Percentiles rank a stretch among this genome's conserved stretches.
These are phyloP conservation scores for Cymodocea nodosa DNA, from an alignment of 116 monocot genomes.

Conservation along the genomic window DNA sequence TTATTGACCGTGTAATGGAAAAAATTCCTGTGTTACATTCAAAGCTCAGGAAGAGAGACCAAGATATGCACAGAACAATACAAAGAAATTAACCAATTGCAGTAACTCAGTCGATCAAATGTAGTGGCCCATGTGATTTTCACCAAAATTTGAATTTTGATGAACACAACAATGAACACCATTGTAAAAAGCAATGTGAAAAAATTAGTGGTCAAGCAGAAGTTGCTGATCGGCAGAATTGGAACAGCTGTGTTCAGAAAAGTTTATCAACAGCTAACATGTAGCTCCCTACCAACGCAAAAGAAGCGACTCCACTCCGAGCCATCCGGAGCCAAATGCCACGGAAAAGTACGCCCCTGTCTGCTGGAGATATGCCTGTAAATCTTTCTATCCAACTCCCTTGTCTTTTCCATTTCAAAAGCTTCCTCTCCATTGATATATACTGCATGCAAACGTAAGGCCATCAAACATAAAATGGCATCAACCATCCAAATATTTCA, in stretches of 20 bases:
- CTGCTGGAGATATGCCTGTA: slow-evolving; percentile 68
- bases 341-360: slow-evolving; percentile 61
- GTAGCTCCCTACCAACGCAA: slow-evolving; percentile 65
- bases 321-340: slow-evolving; percentile 71
- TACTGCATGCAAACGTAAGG: slow-evolving; percentile 36
- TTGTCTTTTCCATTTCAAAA: slow-evolving; percentile 63
- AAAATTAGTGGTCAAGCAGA: not conserved
- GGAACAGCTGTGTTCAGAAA: slow-evolving; percentile 9
- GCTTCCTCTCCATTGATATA: slow-evolving; percentile 71
- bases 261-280: slow-evolving; percentile 44
- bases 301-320: slow-evolving; percentile 65
- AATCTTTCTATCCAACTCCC: slow-evolving; percentile 83
- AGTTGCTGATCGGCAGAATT: not conserved
- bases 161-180: not conserved
- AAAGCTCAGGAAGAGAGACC: no score
- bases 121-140: no score
- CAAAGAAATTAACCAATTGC: no score
- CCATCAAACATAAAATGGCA: not conserved
- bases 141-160: not conserved
- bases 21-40: no score
- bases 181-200: no score
- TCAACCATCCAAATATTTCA: not conserved
- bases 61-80: no score
- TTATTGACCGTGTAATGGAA: no score
- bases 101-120: no score